These are phyloP conservation scores for Penicillium sumatraense DNA, from an alignment of 2,329 filamentous ascomycete species.

Conservation along the genomic window DNA sequence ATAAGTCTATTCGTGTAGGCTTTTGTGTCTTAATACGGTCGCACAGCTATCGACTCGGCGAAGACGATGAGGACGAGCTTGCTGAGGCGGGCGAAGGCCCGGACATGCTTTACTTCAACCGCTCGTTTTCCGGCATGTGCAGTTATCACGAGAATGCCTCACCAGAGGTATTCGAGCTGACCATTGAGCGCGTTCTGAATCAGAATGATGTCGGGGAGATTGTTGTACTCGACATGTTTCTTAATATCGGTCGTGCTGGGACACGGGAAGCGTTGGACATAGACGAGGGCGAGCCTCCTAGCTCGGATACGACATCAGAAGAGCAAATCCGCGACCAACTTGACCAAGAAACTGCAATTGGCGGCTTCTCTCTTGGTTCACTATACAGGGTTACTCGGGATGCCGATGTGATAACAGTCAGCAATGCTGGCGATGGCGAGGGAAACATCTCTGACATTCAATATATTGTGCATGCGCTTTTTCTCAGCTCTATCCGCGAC, in stretches of 20 bases:
- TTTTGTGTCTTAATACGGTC: slow-evolving; percentile 18
- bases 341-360: slow-evolving; percentile 7
- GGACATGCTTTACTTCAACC: slow-evolving; percentile 19
- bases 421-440: slow-evolving; percentile 8
- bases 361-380: slow-evolving; percentile 8
- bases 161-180: slow-evolving; percentile 12
- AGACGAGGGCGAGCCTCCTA: slow-evolving; percentile 14
- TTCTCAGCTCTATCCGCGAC: slow-evolving; percentile 13
- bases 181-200: slow-evolving; percentile 1
- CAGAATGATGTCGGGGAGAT: slow-evolving; percentile 3
- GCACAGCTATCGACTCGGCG: slow-evolving; percentile 18
- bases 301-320: not conserved
- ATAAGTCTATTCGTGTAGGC: slow-evolving; percentile 3
- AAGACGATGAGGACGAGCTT: not conserved
- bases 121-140: slow-evolving; percentile 11
- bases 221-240: slow-evolving; percentile 3
- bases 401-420: slow-evolving; percentile 7
- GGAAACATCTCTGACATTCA: slow-evolving; percentile 12
- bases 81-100: slow-evolving; percentile 9
- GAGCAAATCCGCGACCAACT: slow-evolving; percentile 17
- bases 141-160: not conserved
- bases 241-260: not conserved
- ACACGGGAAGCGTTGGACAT: slow-evolving; percentile 9
- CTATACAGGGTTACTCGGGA: slow-evolving; percentile 10
- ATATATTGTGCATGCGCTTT: slow-evolving; percentile 18